Conservation (phyloP, 306 rosid genomes). For the Alnus glutinosa region DNA sequence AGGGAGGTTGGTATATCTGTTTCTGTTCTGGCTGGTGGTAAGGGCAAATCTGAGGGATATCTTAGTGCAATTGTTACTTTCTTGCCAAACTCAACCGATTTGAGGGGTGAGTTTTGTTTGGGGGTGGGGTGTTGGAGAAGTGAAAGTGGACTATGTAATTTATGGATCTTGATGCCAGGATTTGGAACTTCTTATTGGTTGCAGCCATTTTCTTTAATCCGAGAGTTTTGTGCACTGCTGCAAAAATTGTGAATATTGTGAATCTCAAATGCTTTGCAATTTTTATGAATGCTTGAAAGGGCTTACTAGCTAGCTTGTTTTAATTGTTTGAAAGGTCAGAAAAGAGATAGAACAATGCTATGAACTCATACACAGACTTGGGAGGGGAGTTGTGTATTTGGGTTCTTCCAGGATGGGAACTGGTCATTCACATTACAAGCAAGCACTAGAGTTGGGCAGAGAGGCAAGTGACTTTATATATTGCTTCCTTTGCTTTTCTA, state of each 20-base stretch:
- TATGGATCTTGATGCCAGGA: neutral
- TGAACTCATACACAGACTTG: conserved; percentile 73
- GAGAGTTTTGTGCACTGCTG: neutral
- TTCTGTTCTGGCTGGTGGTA: neutral
- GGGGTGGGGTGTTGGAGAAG: neutral
- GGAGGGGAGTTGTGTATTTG: conserved; percentile 83
- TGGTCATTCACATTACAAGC: conserved; percentile 66
- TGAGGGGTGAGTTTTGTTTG: too few relatives aligned
- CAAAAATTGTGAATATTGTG: neutral
- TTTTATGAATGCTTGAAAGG: conserved; percentile 14
- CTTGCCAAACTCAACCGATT: neutral
- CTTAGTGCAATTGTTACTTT: neutral
- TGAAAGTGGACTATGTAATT: neutral
- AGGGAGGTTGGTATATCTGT: neutral
- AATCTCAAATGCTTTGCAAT: conserved; percentile 9
- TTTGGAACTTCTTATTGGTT: neutral
- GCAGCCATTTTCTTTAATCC: neutral
- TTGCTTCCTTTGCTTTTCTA: conserved; percentile 21
- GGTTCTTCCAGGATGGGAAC: conserved; percentile 91
- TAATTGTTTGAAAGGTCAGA: conserved; percentile 55
- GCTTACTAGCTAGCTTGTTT: conserved; percentile 3
- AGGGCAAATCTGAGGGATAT: neutral
- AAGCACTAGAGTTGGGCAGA: conserved; percentile 62
- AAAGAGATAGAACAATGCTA: conserved; percentile 81
- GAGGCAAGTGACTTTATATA: conserved; percentile 54